These are phyloP conservation scores for Cyathus olla DNA, from an alignment of 1,284 basidiomycete genomes.

Conservation along the genomic window DNA sequence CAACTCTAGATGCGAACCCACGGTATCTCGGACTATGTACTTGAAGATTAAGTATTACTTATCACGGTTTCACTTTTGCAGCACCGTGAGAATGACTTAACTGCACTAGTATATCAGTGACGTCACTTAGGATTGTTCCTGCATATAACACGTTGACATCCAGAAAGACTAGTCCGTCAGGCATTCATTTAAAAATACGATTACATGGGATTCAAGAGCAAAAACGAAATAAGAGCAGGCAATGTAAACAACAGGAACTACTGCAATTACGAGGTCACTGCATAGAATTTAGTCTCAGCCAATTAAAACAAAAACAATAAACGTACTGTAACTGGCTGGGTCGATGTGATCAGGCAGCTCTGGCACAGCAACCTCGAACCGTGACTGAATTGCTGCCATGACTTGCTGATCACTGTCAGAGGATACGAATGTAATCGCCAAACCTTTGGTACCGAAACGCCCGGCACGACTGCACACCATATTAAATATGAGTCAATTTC, in stretches of 20 bases:
- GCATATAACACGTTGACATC: too few relatives aligned
- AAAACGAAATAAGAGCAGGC: not conserved
- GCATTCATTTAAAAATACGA: not conserved
- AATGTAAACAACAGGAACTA: constrained; percentile 6
- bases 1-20: too few relatives aligned
- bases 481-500: constrained; percentile 7
- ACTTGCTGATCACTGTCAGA: constrained; percentile 94
- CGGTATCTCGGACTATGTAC: too few relatives aligned
- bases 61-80: too few relatives aligned
- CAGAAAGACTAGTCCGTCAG: not conserved
- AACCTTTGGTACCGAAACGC: constrained; percentile 99
- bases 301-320: constrained; percentile 6
- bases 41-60: too few relatives aligned
- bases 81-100: not conserved
- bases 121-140: not conserved
- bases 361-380: constrained; percentile 94
- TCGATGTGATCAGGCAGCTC: constrained; percentile 95
- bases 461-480: constrained; percentile 84
- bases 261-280: constrained; percentile 53
- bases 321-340: constrained; percentile 88
- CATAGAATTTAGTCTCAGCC: constrained; percentile 2
- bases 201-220: not conserved
- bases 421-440: constrained; percentile 98
- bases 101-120: not conserved
- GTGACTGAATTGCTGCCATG: constrained; percentile 89